phyloP scores from a whole-genome alignment of 805 yeast genomes.

The Komagataella pastoris region DNA sequence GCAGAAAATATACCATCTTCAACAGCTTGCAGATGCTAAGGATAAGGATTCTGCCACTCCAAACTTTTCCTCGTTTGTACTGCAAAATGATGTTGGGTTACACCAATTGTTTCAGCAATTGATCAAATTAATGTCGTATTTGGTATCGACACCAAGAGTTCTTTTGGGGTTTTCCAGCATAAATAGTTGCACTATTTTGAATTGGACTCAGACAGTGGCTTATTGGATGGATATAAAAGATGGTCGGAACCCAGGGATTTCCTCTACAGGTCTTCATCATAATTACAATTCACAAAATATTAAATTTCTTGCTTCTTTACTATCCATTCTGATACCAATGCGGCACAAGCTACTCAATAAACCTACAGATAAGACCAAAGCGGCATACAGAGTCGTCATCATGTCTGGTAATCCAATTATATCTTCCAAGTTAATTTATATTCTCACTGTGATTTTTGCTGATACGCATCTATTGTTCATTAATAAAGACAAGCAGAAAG shows the following conservation, averaged over 20 bases:
- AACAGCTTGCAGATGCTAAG: constrained; percentile 13
- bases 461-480: constrained; percentile 13
- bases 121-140: constrained; percentile 22
- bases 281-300: constrained; percentile 1
- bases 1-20: constrained; percentile 5
- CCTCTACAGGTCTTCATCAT: background rate
- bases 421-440: constrained; percentile 39
- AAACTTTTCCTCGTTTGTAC: constrained; percentile 21
- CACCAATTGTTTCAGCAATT: constrained; percentile 21
- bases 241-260: constrained; percentile 10
- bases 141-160: constrained; percentile 32
- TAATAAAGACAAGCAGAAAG: constrained; percentile 1
- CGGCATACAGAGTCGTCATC: constrained; percentile 29
- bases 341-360: constrained; percentile 19
- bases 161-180: constrained; percentile 26
- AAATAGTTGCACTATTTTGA: constrained; percentile 22
- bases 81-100: constrained; percentile 33
- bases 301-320: constrained; percentile 32
- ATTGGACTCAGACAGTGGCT: constrained; percentile 38
- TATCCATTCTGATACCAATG: constrained; percentile 30
- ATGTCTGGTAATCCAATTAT: constrained; percentile 45
- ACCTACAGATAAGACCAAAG: constrained; percentile 16
- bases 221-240: constrained; percentile 47
- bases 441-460: constrained; percentile 35
- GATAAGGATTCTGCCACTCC: constrained; percentile 8